A percentile compares a stretch with the other conserved stretches of the same genome.
These are phyloP conservation scores for Tricholoma sp. DNA, from an alignment of 768 basidiomycete species.

Conservation along the genomic window DNA sequence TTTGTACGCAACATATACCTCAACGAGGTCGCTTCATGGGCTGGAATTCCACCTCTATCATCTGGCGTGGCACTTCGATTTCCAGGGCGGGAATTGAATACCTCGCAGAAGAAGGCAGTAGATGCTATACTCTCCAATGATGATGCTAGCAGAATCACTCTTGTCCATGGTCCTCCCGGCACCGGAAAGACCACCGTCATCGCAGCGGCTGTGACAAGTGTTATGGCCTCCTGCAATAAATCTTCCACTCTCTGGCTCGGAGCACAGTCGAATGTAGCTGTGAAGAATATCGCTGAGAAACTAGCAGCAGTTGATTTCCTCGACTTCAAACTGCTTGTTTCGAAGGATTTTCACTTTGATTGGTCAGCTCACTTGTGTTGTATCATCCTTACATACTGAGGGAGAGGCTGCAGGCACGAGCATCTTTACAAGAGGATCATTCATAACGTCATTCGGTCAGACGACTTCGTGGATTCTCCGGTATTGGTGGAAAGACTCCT, in stretches of 20 bases:
- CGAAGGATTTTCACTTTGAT: slow-evolving; percentile 54
- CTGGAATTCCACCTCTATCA: not conserved
- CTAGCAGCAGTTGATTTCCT: slow-evolving; percentile 39
- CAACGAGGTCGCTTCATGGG: slow-evolving; percentile 11
- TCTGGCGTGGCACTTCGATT: slow-evolving; percentile 13
- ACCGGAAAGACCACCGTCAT: slow-evolving; percentile 66
- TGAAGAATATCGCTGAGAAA: slow-evolving; percentile 79
- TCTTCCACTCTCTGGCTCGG: slow-evolving; percentile 51
- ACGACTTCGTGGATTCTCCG: slow-evolving; percentile 18
- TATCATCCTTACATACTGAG: not conserved
- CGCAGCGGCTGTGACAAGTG: slow-evolving; percentile 38
- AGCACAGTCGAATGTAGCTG: slow-evolving; percentile 74
- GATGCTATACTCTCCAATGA: slow-evolving; percentile 28
- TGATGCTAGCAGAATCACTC: slow-evolving; percentile 20
- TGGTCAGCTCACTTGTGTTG: slow-evolving; percentile 41
- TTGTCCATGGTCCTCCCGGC: slow-evolving; percentile 54
- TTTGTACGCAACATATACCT: slow-evolving; percentile 33
- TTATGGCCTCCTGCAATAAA: slow-evolving; percentile 22
- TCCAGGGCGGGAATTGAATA: slow-evolving; percentile 23
- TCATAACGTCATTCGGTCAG: slow-evolving; percentile 44
- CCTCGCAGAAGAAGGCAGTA: slow-evolving; percentile 31
- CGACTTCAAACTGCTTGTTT: slow-evolving; percentile 59
- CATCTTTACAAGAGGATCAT: slow-evolving; percentile 53
- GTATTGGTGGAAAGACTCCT: slow-evolving; percentile 22
- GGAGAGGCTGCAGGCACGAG: slow-evolving; percentile 52